These are phyloP conservation scores for Truncatella angustata DNA, from an alignment of 2,329 filamentous ascomycete genomes.

Conservation along the genomic window DNA sequence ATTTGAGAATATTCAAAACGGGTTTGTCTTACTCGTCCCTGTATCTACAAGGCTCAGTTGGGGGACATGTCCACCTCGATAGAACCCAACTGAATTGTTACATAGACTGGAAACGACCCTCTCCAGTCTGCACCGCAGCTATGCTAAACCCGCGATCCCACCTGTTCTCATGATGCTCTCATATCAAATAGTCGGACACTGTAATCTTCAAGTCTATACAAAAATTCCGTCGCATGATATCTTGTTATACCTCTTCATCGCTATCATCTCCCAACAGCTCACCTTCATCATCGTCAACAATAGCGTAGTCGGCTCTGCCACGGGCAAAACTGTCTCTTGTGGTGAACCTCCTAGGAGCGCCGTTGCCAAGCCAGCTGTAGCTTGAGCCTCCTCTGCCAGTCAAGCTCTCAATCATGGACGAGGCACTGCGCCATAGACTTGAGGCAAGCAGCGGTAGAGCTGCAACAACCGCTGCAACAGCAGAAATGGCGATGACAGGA, in stretches of 20 bases:
- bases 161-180: background rate
- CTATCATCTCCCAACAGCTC: constrained; percentile 91
- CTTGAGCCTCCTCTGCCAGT: constrained; percentile 47
- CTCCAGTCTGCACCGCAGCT: background rate
- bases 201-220: constrained; percentile 2
- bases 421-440: constrained; percentile 68
- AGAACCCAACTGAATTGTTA: background rate
- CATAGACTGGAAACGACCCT: background rate
- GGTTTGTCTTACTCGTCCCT: no score
- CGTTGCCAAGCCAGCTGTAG: constrained; percentile 46
- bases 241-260: constrained; percentile 73
- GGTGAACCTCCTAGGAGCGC: constrained; percentile 70
- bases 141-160: background rate
- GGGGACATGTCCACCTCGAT: no score
- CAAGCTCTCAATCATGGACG: constrained; percentile 48
- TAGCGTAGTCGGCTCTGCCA: constrained; percentile 80
- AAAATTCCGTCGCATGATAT: background rate
- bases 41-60: no score
- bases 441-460: constrained; percentile 69
- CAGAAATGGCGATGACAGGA: constrained; percentile 72
- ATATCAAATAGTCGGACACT: background rate
- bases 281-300: constrained; percentile 90
- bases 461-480: constrained; percentile 56
- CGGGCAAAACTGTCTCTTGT: constrained; percentile 87
- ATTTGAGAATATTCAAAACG: no score